These are phyloP conservation scores for Phytophthora litchii DNA, from an alignment of 352 stramenopile genomes.

Conservation along the genomic window DNA sequence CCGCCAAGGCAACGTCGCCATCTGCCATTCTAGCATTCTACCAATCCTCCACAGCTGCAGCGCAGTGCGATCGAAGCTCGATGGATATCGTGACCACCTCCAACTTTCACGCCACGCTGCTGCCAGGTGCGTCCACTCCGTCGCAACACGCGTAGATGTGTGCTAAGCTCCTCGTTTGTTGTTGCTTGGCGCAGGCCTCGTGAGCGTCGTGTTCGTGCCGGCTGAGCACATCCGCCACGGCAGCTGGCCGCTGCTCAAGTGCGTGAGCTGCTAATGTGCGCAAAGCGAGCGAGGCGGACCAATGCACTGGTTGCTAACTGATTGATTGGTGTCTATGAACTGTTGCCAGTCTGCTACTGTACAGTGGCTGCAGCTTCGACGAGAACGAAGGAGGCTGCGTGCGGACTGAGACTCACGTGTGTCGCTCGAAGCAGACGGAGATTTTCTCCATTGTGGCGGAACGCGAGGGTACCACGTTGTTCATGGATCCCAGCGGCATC, in stretches of 20 bases:
- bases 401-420: conserved; percentile 56
- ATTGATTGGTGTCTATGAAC: conserved; percentile 8
- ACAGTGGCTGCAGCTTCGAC: conserved; percentile 82
- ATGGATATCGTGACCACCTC: conserved; percentile 91
- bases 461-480: conserved; percentile 76
- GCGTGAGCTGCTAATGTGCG: conserved; percentile 38
- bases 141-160: not conserved
- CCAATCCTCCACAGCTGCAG: not conserved
- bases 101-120: conserved; percentile 89
- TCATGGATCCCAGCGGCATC: conserved; percentile 84
- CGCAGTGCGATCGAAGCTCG: no score
- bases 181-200: conserved; percentile 46
- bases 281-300: conserved; percentile 7
- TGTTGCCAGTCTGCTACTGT: conserved; percentile 69
- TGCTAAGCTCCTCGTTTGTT: conserved; percentile 1
- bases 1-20: not conserved
- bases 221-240: conserved; percentile 67
- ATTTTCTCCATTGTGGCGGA: conserved; percentile 88
- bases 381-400: conserved; percentile 66
- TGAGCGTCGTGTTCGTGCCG: conserved; percentile 84
- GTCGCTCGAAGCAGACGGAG: conserved; percentile 77
- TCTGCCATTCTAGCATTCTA: no score
- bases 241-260: conserved; percentile 88
- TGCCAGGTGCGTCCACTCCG: conserved; percentile 53
- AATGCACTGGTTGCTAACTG: not conserved